Conservation (phyloP, 176 grass and related monocot species). For the Phoenix roebelenii region DNA sequence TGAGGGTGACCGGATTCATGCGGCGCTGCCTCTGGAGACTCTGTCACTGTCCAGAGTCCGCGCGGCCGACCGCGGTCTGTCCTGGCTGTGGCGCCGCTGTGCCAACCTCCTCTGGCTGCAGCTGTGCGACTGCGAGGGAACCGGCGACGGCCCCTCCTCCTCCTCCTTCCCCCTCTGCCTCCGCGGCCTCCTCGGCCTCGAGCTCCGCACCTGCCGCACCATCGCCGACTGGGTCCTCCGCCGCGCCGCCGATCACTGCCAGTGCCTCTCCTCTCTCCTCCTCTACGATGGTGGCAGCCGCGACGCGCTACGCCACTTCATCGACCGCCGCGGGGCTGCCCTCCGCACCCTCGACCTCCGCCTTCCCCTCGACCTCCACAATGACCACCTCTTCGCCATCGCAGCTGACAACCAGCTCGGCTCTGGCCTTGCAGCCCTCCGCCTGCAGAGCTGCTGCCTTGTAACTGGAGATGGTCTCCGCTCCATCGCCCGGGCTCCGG, state of each 20-base stretch:
- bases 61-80: conserved; percentile 41
- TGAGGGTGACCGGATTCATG: neutral
- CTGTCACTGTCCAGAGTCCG: conserved; percentile 64
- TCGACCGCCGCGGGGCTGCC: conserved; percentile 46
- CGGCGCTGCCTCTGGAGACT: conserved; percentile 47
- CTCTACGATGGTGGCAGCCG: conserved; percentile 77
- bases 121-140: conserved; percentile 71
- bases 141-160: conserved; percentile 47
- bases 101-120: conserved; percentile 55
- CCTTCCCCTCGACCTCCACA: conserved; percentile 82
- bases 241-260: conserved; percentile 55
- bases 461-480: conserved; percentile 78
- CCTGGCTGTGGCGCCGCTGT: conserved; percentile 70
- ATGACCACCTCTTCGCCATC: conserved; percentile 75
- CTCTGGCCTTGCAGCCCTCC: conserved; percentile 34
- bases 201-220: conserved; percentile 76
- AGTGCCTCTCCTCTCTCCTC: conserved; percentile 48
- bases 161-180: conserved; percentile 41
- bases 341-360: conserved; percentile 78
- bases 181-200: conserved; percentile 37
- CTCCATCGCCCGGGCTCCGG: conserved; percentile 52
- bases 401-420: conserved; percentile 14
- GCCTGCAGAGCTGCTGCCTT: conserved; percentile 84
- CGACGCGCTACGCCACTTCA: conserved; percentile 69
- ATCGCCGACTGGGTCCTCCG: conserved; percentile 76